These are phyloP conservation scores for Phlebopus sp. DNA, from an alignment of 1,284 basidiomycete genomes.

Conservation along the genomic window DNA sequence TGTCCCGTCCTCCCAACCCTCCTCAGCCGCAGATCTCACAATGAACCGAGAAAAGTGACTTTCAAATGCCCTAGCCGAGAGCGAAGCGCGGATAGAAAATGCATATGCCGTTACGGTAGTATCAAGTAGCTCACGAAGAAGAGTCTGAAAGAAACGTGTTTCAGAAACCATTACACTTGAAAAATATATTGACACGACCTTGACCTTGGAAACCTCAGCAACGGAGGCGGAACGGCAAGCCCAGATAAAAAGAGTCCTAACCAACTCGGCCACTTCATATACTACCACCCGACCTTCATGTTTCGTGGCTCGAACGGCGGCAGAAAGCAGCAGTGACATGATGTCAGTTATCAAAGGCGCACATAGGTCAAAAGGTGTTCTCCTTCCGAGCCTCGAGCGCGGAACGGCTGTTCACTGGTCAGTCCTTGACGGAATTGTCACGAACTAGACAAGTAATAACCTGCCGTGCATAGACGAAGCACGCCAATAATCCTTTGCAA, in stretches of 20 bases:
- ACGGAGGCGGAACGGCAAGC: conserved; percentile 19
- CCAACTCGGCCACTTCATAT: conserved; percentile 31
- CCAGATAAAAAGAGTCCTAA: conserved; percentile 34
- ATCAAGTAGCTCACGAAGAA: conserved; percentile 42
- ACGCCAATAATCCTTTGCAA: conserved; percentile 36
- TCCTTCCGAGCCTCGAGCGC: conserved; percentile 45
- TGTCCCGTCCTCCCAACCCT: conserved; percentile 41
- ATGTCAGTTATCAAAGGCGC: conserved; percentile 44
- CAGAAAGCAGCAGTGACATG: conserved; percentile 30
- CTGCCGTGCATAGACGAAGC: conserved; percentile 37
- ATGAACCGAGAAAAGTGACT: conserved; percentile 45
- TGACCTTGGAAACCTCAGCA: conserved; percentile 22
- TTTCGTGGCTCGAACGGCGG: conserved; percentile 24
- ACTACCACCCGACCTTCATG: conserved; percentile 42
- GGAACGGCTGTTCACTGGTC: conserved; percentile 42
- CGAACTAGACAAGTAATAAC: conserved; percentile 27
- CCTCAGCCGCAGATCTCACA: conserved; percentile 27
- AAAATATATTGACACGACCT: conserved; percentile 19
- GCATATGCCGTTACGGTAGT: conserved; percentile 39
- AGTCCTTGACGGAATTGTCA: not conserved
- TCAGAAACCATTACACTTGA: not conserved
- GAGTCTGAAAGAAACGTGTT: conserved; percentile 29
- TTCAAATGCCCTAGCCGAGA: conserved; percentile 50
- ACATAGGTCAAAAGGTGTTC: conserved; percentile 42
- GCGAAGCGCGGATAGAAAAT: conserved; percentile 37